These are phyloP conservation scores for Raddia distichophylla DNA, from an alignment of 176 grass and related monocot genomes.

Conservation along the genomic window DNA sequence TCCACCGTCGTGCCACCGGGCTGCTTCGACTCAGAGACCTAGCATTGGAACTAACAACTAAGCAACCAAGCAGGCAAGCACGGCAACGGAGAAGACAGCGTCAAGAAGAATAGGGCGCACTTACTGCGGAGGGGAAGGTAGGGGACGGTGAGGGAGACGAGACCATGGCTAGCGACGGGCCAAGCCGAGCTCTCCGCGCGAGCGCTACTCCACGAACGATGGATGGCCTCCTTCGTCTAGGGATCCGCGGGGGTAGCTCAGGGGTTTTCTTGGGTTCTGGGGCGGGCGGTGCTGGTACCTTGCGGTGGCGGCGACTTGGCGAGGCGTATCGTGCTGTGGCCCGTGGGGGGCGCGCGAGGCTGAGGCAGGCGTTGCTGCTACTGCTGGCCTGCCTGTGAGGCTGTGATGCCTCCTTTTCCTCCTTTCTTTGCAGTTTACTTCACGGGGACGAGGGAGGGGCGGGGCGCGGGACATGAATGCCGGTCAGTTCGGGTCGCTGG, in stretches of 20 bases:
- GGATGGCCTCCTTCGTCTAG: neutral
- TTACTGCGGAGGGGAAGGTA: slow-evolving; percentile 49
- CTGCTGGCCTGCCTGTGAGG: slow-evolving; percentile 2
- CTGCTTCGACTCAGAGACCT: slow-evolving; percentile 61
- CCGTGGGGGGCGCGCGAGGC: slow-evolving; percentile 1
- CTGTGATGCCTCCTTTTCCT: slow-evolving; percentile 38
- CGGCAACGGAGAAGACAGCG: neutral
- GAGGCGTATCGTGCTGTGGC: slow-evolving; percentile 1
- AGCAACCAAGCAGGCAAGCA: neutral
- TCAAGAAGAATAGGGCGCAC: slow-evolving; percentile 3
- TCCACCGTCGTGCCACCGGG: slow-evolving; percentile 15
- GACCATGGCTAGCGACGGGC: slow-evolving; percentile 42
- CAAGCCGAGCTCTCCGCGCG: slow-evolving; percentile 20
- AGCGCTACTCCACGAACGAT: neutral
- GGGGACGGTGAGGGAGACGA: slow-evolving; percentile 51
- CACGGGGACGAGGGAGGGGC: slow-evolving; percentile 37
- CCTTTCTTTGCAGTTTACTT: slow-evolving; percentile 37
- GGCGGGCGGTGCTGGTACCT: neutral
- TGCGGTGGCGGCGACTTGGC: slow-evolving; percentile 27
- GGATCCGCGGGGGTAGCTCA: slow-evolving; percentile 20
- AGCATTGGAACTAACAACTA: slow-evolving; percentile 1
- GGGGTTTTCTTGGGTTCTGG: slow-evolving; percentile 8
- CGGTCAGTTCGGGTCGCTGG: slow-evolving; percentile 46
- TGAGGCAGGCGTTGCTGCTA: neutral
- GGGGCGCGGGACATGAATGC: slow-evolving; percentile 50